Evolutionary conservation across 371 early-diverging fungal genomes (phyloP), one percentile per base, ranked within the genome.

Genomic region (Gilbertella persicaria): DNA sequence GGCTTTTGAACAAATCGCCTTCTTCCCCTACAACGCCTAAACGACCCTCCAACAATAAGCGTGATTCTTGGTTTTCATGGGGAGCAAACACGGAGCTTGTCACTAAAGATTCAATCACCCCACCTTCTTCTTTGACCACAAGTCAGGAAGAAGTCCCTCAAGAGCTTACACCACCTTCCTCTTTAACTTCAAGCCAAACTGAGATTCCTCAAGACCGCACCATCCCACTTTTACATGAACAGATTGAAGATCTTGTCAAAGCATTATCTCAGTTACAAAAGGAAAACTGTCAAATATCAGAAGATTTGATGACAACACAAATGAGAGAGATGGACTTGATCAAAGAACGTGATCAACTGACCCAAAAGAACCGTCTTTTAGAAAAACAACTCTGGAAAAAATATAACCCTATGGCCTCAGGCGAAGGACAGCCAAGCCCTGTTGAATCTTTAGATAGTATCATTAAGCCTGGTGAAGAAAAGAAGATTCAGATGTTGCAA

Each of bases 161-260:
- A 25, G 53, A 33, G 5, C 38, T 14, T 16, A 33, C 21, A 19
- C 35, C 44, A 35, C 28, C 45, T 25, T 44, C 53, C 44, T 24
- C 50, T 2, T 12, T 38, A 8, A 26, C 45, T 19, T 3, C 55
- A 1, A 49, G 49, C 14, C 49, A 49, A 19, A 21, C 23, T 12
- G 47, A 47, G 5, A 36, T 47, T 3, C 30, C 29, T 14, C 55
- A 47, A 49, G 60, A 60, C 16, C 58, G 64, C 7, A 63, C 58
- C 3, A 23, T 58, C 8, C 54, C 58, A 5, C 5, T 73, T 37
- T 55, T 84, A 25, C 75, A 80, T 55, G 72, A 75, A 40, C 82
- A 84, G 40, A 80, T 84, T 26, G 82, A 84, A 55, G 84, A 84
- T 52, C 64, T 84, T n/a, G 77, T 81, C 30, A 58, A 66, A 12